Conservation (phyloP, 75 land plant genomes). For the Ceratopteris richardii region DNA sequence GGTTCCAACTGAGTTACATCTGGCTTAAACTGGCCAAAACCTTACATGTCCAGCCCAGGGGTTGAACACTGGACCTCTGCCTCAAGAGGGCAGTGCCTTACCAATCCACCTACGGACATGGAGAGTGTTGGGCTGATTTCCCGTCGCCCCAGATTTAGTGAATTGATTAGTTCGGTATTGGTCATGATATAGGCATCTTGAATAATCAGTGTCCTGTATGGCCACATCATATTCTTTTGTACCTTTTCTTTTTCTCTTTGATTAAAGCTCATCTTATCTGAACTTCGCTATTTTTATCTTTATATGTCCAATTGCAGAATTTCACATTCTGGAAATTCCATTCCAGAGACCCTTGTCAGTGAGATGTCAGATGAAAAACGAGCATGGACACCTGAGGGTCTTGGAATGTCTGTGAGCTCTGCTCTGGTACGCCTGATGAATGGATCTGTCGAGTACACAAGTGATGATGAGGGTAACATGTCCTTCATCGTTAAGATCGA, state of each 20-base stretch:
- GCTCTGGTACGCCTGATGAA: constrained; percentile 59
- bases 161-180: not conserved
- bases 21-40: too few relatives aligned
- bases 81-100: too few relatives aligned
- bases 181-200: not conserved
- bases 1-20: too few relatives aligned
- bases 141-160: not conserved
- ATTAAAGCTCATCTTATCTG: too few relatives aligned
- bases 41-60: too few relatives aligned
- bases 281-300: too few relatives aligned
- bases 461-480: constrained; percentile 45
- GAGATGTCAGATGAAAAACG: constrained; percentile 45
- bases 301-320: constrained; percentile 24
- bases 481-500: constrained; percentile 40
- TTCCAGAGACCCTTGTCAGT: constrained; percentile 40
- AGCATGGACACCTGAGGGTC: constrained; percentile 47
- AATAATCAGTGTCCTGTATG: not conserved
- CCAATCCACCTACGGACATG: too few relatives aligned
- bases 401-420: constrained; percentile 47
- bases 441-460: constrained; percentile 50
- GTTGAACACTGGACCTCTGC: too few relatives aligned
- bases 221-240: not conserved
- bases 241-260: not conserved
- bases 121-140: too few relatives aligned
- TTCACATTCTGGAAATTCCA: constrained; percentile 47